These are phyloP conservation scores for Crepidotus variabilis DNA, from an alignment of 768 basidiomycete genomes.

Conservation along the genomic window DNA sequence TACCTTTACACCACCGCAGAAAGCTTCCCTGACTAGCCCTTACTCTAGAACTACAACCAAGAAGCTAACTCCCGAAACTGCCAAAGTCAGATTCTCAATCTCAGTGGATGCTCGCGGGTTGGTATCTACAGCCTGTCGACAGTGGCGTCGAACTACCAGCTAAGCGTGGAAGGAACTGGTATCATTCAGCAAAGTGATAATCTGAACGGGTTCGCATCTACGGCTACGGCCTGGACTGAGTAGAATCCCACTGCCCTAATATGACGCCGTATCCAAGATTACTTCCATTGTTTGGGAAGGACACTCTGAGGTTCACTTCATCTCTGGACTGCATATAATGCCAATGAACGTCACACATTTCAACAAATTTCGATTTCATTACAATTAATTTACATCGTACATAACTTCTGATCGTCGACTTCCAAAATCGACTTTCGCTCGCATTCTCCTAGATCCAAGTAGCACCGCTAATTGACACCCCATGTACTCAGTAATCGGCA, in stretches of 20 bases:
- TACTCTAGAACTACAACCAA: conserved; percentile 48
- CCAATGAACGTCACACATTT: too few relatives aligned
- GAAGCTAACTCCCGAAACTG: conserved; percentile 47
- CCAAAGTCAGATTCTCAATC: conserved; percentile 54
- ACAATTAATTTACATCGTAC: too few relatives aligned
- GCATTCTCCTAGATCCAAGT: too few relatives aligned
- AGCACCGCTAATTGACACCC: neutral
- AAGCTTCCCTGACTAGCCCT: conserved; percentile 3
- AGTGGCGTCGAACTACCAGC: conserved; percentile 45
- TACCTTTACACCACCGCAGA: neutral
- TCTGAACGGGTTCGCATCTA: conserved; percentile 51
- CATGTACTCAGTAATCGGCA: neutral
- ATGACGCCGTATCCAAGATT: too few relatives aligned
- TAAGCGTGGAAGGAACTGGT: conserved; percentile 44
- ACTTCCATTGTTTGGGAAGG: too few relatives aligned
- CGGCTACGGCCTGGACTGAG: conserved; percentile 41
- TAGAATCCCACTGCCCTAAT: too few relatives aligned
- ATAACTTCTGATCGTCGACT: too few relatives aligned
- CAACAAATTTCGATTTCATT: too few relatives aligned
- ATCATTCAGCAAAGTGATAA: conserved; percentile 44
- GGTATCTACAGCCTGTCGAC: conserved; percentile 55
- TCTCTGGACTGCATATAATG: too few relatives aligned
- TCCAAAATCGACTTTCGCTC: too few relatives aligned
- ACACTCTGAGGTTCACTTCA: too few relatives aligned
- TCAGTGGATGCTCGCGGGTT: conserved; percentile 44